phyloP scores from a whole-genome alignment of 2,329 filamentous ascomycete species.

The Phialophora chinensis region DNA sequence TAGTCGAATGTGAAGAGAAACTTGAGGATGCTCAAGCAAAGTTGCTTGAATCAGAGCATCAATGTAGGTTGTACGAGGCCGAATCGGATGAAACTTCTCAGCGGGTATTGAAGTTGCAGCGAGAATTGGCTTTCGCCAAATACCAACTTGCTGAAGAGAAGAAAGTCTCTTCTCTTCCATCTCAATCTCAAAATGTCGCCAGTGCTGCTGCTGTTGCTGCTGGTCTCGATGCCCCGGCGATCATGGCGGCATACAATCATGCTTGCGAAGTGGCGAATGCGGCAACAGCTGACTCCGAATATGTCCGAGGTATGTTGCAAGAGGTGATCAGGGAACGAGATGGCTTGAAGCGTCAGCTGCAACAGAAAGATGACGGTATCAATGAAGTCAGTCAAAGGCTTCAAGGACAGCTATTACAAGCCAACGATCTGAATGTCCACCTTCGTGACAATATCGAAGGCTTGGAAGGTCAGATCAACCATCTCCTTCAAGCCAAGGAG shows the following conservation, averaged over 20 bases:
- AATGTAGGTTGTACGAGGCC: slow-evolving; percentile 11
- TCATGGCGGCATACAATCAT: background rate
- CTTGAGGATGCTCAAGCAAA: slow-evolving; percentile 1
- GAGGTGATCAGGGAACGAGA: slow-evolving; percentile 7
- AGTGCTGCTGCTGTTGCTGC: background rate
- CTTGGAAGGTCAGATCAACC: slow-evolving; percentile 9
- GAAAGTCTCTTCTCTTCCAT: background rate
- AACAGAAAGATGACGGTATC: background rate
- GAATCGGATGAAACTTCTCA: slow-evolving; percentile 9
- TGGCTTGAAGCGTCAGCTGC: background rate
- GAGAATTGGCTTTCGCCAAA: background rate
- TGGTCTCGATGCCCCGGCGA: background rate
- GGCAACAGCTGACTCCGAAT: background rate
- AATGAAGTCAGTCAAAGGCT: background rate
- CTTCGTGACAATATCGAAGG: slow-evolving; percentile 1
- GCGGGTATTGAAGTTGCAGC: background rate
- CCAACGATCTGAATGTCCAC: slow-evolving; percentile 8
- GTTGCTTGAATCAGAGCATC: background rate
- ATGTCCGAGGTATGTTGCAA: background rate
- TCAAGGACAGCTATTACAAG: background rate
- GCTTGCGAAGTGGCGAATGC: background rate
- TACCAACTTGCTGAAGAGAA: background rate
- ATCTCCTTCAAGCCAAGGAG: slow-evolving; percentile 12
- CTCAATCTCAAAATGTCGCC: background rate
- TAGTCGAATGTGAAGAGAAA: slow-evolving; percentile 16